Percentiles rank a stretch among this genome's conserved stretches.
Conservation (phyloP, 2,329 filamentous ascomycete genomes). For the Spiromastix sp. region DNA sequence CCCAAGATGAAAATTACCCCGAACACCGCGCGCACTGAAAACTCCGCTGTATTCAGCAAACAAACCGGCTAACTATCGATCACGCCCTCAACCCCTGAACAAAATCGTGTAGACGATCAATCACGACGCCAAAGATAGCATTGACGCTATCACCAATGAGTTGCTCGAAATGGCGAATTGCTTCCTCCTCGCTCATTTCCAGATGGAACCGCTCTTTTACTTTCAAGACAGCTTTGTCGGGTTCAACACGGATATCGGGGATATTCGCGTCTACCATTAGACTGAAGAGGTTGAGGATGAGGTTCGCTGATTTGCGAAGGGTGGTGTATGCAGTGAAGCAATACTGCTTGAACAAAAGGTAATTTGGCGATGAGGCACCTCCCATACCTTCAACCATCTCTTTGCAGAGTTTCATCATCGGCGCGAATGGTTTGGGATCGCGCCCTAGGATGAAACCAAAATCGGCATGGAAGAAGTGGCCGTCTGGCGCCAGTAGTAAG, state of each 20-base stretch:
- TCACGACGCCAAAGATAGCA: slow-evolving; percentile 83
- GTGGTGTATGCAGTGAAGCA: slow-evolving; percentile 92
- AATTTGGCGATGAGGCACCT: slow-evolving; percentile 68
- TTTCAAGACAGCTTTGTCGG: slow-evolving; percentile 88
- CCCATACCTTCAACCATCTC: slow-evolving; percentile 99
- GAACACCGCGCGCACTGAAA: too few species aligned
- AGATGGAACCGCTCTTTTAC: slow-evolving; percentile 91
- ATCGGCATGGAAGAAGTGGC: slow-evolving; percentile 95
- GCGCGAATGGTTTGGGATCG: slow-evolving; percentile 94
- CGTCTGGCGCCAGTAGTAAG: slow-evolving; percentile 77
- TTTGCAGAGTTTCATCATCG: slow-evolving; percentile 90
- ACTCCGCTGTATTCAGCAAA: too few species aligned
- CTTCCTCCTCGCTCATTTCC: slow-evolving; percentile 85
- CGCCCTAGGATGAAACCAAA: slow-evolving; percentile 97
- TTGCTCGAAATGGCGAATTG: slow-evolving; percentile 74
- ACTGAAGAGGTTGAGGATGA: slow-evolving; percentile 91
- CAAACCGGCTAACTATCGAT: too few species aligned
- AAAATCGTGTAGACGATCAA: slow-evolving; percentile 88
- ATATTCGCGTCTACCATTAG: slow-evolving; percentile 98
- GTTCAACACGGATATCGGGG: slow-evolving; percentile 83
- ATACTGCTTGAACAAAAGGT: slow-evolving; percentile 84
- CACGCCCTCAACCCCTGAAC: slow-evolving; percentile 84
- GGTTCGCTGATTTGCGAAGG: slow-evolving; percentile 74
- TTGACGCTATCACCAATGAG: slow-evolving; percentile 86
- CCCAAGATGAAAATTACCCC: too few species aligned